A percentile compares a stretch with the other conserved stretches of the same genome.
Conservation (phyloP, 139 green algal species). For the Picochlorum sp. region DNA sequence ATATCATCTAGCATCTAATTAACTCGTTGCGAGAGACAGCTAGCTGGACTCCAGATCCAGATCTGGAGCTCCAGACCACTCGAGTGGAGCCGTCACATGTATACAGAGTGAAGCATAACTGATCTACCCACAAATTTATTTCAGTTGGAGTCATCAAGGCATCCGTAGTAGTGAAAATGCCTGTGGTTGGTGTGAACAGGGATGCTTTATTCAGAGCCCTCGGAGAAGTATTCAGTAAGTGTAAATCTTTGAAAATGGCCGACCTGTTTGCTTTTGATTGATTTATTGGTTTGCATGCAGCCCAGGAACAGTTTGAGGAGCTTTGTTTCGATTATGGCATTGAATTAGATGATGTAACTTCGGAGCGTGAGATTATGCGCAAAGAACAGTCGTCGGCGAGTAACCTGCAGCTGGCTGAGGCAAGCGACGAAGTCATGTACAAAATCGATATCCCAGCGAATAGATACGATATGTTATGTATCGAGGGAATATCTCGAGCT, state of each 20-base stretch:
- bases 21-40: too few species aligned
- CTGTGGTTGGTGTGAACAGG: conserved; percentile 74
- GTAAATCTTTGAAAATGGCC: not conserved
- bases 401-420: conserved; percentile 8
- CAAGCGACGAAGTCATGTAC: conserved; percentile 88
- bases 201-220: conserved; percentile 85
- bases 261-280: not conserved
- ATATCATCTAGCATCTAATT: too few species aligned
- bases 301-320: conserved; percentile 91
- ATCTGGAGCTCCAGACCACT: too few species aligned
- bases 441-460: conserved; percentile 99
- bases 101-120: too few species aligned
- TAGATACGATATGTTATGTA: conserved; percentile 98
- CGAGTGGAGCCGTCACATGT: too few species aligned
- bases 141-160: too few species aligned
- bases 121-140: too few species aligned
- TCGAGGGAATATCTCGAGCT: conserved; percentile 90
- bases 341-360: conserved; percentile 97
- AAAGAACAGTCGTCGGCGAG: conserved; percentile 63
- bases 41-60: too few species aligned
- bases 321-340: conserved; percentile 99
- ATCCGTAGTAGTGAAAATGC: conserved; percentile 47
- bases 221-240: conserved; percentile 77
- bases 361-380: conserved; percentile 78
- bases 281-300: conserved; percentile 35